Conservation (phyloP, 257 asterid genomes). For the Parsonsia alboflavescens region DNA sequence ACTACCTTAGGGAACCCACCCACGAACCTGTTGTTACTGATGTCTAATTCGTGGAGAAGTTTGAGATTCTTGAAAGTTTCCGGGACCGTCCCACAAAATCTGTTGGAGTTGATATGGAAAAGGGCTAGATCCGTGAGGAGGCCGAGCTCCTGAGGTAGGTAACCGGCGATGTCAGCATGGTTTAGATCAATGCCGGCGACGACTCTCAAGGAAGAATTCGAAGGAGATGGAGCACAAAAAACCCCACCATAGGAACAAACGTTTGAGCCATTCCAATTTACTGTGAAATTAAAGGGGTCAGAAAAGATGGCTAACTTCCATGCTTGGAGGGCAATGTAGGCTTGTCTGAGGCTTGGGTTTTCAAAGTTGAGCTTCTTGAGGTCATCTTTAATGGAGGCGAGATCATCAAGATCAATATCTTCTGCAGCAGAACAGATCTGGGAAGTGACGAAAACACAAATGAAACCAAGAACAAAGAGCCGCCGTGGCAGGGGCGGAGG, state of each 20-base stretch:
- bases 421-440: conserved; percentile 35
- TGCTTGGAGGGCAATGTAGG: conserved; percentile 60
- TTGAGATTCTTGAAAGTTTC: conserved; percentile 33
- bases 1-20: conserved; percentile 65
- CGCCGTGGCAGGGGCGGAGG: conserved; percentile 10
- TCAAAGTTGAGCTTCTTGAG: conserved; percentile 32
- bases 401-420: conserved; percentile 19
- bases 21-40: conserved; percentile 63
- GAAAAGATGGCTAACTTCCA: conserved; percentile 67
- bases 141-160: conserved; percentile 59
- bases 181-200: conserved; percentile 76
- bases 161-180: conserved; percentile 75
- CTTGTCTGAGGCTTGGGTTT: conserved; percentile 45
- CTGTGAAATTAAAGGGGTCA: conserved; percentile 62
- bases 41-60: conserved; percentile 53
- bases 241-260: conserved; percentile 63
- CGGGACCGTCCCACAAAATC: conserved; percentile 66
- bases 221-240: conserved; percentile 41
- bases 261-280: conserved; percentile 51
- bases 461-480: conserved; percentile 11
- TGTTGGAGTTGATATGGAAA: conserved; percentile 59
- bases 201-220: conserved; percentile 37
- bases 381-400: conserved; percentile 15
- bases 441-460: conserved; percentile 18
- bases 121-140: conserved; percentile 55